phyloP scores from a whole-genome alignment of 148 eudicot genomes.

The Hydrangea macrophylla region DNA sequence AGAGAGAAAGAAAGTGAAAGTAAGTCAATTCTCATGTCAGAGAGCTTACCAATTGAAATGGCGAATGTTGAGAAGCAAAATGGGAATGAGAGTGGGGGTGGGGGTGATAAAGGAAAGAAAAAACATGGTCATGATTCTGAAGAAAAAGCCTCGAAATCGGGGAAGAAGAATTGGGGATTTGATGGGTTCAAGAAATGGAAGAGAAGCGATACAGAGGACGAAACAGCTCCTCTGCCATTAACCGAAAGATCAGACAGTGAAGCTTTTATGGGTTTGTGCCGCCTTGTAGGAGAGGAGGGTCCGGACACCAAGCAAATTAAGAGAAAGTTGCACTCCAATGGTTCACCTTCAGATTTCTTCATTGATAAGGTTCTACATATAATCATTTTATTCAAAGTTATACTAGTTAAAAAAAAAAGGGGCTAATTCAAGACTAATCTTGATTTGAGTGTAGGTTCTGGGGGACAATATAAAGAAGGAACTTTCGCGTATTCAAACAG shows the following conservation, averaged over 20 bases:
- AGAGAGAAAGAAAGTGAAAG: slow-evolving; percentile 33
- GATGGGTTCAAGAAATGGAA: slow-evolving; percentile 78
- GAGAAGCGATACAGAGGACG: slow-evolving; percentile 55
- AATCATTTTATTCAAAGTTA: not conserved
- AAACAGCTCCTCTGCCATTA: slow-evolving; percentile 50
- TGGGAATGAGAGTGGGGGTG: slow-evolving; percentile 28
- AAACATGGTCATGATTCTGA: slow-evolving; percentile 16
- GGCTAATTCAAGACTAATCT: not conserved
- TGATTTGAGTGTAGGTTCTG: slow-evolving; percentile 47
- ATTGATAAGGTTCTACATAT: slow-evolving; percentile 58
- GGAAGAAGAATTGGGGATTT: slow-evolving; percentile 55
- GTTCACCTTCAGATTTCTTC: slow-evolving; percentile 59
- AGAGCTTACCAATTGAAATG: slow-evolving; percentile 30
- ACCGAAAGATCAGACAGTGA: slow-evolving; percentile 41
- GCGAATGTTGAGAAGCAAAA: slow-evolving; percentile 20
- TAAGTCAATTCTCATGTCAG: slow-evolving; percentile 54
- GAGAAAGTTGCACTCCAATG: slow-evolving; percentile 54
- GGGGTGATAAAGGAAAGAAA: slow-evolving; percentile 38
- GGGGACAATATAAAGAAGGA: slow-evolving; percentile 77
- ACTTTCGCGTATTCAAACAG: slow-evolving; percentile 55
- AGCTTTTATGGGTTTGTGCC: slow-evolving; percentile 17
- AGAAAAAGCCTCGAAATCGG: slow-evolving; percentile 38
- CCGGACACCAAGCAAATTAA: slow-evolving; percentile 48
- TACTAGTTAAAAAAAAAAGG: not conserved
- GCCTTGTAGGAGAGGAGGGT: slow-evolving; percentile 30